Base-by-base conservation (phyloP, 495 filamentous ascomycete genomes). In the Penicillium longicatenatum region DNA sequence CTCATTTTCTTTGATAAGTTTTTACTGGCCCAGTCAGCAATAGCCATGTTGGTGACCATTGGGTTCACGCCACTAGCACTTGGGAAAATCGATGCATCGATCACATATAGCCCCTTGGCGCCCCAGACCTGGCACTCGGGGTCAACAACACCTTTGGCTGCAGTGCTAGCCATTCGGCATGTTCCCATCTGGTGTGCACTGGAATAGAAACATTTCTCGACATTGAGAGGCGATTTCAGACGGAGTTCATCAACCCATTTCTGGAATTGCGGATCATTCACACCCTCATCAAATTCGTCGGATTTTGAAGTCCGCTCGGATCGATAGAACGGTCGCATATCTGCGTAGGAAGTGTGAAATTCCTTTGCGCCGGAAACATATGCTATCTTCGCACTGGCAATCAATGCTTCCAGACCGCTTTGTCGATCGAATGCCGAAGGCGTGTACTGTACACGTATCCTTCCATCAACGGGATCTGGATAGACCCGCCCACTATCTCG, bases 161-260 rank as follows among this genome's bases (percentile, higher is more conserved):
- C 70, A 33, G 63, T 76, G 4, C 60, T 70, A 33, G 85, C 85
- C 93, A 97, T 97, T 0, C 90, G 81, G 63, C 90, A 93, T 1
- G 85, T 89, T 2, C 93, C 93, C 92, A 97, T 96, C 76, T 96
- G 93, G 68, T 98, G 93, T 1, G 92, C 93, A 44, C 78, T 82
- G 29, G 78, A 83, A 57, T 82, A 84, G 66, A 82, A 43, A 17
- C 67, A 59, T 33, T 68, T 65, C 68, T 87, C 62, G 54, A 74
- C 37, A 63, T 72, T 50, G 64, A 79, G 19, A 72, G 84, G 55
- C 66, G 79, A 66, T 73, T 79, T 71, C 79, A 80, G 54, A 75
- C 86, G 75, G 4, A 94, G 55, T 39, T 82, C 74, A 0, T 71
- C 69, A 5, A 95, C 76, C 90, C 90, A 96, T 14, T 75, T 77